Base-by-base conservation (phyloP, 2,329 filamentous ascomycete genomes). In the Lasiodiplodia theobromae region DNA sequence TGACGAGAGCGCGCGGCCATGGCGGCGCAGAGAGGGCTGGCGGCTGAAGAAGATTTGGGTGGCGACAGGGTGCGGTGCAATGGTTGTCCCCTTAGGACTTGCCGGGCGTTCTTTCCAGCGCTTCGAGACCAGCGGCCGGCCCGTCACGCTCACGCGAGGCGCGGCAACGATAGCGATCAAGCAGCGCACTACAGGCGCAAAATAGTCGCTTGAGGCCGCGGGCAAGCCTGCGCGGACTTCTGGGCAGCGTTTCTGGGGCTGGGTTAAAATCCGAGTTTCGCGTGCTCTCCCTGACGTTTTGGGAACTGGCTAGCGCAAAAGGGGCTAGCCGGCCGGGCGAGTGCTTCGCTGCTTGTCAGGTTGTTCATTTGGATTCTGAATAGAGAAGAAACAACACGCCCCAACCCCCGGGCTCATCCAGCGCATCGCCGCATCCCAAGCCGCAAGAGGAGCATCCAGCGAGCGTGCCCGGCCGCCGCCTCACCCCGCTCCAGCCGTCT, bases 281-380 rank as follows among this genome's bases (percentile, higher is more conserved):
- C 65, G 53, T 67, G 37, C 49, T 68, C 44, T 49, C 34, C 56
- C 47, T 53, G 56, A 68, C 66, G 66, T 40, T 62, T 68, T 54
- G 66, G 66, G 66, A 54, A 68, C 21, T 52, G 37, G 57, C 66
- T 57, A 68, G 47, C 4, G 54, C 66, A 18, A 54, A 68, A 54
- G 49, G 56, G 49, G 56, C n/a, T 68, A 54, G 66, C 12, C n/a
- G 47, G 31, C 63, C 49, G 38, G 51, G 49, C 38, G 53, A 52
- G 49, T 54, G 37, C 49, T 44, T 65, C 47, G 63, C 51, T 66
- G 63, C 63, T 66, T 54, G 62, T 65, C 57, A 49, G 57, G 38
- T 60, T 47, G 58, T 63, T 52, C 60, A 64, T 54, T 34, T 66
- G 63, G 51, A 56, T 34, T 62, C 58, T 62, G 58, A 28, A 62